Evolutionary conservation across 2,329 filamentous ascomycete species (phyloP), one percentile per base, ranked within the genome.

Genomic region (Cladosporium cucumerinum): DNA sequence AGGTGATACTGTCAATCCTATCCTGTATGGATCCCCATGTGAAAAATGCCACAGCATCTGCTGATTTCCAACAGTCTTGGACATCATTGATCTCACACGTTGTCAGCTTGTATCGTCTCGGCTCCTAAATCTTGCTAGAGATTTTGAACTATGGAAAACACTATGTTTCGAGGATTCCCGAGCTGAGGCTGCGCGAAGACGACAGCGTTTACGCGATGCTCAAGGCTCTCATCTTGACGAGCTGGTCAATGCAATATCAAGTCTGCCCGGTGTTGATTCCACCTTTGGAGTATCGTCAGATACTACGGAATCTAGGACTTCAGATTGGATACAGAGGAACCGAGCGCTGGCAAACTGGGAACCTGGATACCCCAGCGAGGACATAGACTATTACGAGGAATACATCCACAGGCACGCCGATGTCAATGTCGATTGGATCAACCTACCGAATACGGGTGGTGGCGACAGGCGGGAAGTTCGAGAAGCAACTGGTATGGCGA

Each of bases 301-400:
- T 14, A 18, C 65, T 69, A 10, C 43, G n/a, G 69, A 71, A 51
- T 64, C 69, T 28, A 63, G 43, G 6, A 64, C 61, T 12, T 65
- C 68, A 25, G 71, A 69, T 16, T 64, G 65, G 30, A 57, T 61
- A 5, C 72, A 72, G 51, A 65, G 69, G 10, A 78, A 80, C 25
- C 84, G 87, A 58, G 84, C 91, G 65, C 81, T 90, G 72, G 88
- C 88, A 5, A 92, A 92, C 70, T 97, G 93, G 93, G 92, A 97
- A 70, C 91, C 91, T 0, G 86, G 86, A 0, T 92, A 89, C 68
- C 85, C 87, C 0, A 80, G 78, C 5, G 93, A 97, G 77, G 82
- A 81, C 48, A 82, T 93, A 23, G 87, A 90, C 57, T 97, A 92
- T 89, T 97, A 96, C 75, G 85, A 90, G 63, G 93, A 97, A 76